A percentile compares a stretch with the other conserved stretches of the same genome.
Conservation (phyloP, 2,329 filamentous ascomycete genomes). For the Neofusicoccum kwambonambiense region DNA sequence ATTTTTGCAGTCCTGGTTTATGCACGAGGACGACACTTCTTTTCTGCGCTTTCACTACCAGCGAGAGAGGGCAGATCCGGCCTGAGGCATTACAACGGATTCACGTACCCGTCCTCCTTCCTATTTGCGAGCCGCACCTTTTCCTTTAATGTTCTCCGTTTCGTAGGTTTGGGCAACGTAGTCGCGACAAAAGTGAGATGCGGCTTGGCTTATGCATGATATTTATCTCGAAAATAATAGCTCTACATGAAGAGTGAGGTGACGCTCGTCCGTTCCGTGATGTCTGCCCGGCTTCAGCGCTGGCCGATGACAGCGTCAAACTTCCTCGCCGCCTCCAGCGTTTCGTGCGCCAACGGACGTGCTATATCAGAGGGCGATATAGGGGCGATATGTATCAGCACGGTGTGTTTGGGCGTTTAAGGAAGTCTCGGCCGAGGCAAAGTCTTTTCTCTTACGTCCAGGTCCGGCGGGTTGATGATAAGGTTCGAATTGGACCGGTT, state of each 20-base stretch:
- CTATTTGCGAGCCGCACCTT: constrained; percentile 11
- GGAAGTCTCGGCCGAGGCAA: background rate
- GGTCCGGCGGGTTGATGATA: background rate
- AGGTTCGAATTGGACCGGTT: background rate
- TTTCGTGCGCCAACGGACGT: background rate
- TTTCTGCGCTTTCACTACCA: constrained; percentile 12
- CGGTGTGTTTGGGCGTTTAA: constrained; percentile 1
- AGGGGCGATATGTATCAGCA: constrained; percentile 1
- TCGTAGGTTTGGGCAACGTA: constrained; percentile 17
- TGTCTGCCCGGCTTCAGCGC: background rate
- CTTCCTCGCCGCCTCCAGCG: background rate
- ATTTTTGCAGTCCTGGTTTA: constrained; percentile 14
- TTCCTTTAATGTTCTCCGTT: constrained; percentile 15
- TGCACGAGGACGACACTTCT: constrained; percentile 16
- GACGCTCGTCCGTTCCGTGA: too few species aligned
- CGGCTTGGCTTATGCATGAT: constrained; percentile 16
- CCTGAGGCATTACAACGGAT: constrained; percentile 13
- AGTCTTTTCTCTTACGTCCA: background rate
- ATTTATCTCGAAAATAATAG: constrained; percentile 15
- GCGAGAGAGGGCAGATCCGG: constrained; percentile 11
- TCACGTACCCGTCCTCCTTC: background rate
- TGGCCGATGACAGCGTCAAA: constrained; percentile 1
- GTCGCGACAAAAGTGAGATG: constrained; percentile 16
- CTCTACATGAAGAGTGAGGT: background rate
- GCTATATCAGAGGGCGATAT: background rate